phyloP scores from a whole-genome alignment of 2,329 filamentous ascomycete species.

The Bimuria novae-zelandiae region DNA sequence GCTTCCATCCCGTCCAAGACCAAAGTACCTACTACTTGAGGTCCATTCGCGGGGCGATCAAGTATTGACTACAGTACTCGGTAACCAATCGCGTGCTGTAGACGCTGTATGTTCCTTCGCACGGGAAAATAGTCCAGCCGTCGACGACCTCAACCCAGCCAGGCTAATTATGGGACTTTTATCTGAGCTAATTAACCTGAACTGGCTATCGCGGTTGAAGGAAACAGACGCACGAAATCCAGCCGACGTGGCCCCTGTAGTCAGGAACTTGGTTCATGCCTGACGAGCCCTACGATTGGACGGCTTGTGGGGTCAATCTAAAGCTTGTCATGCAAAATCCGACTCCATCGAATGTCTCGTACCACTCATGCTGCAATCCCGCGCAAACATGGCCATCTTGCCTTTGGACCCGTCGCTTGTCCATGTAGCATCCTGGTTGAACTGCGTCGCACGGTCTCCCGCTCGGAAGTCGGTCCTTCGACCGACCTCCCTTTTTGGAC shows the following conservation, averaged over 20 bases:
- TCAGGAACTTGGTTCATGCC: conserved; percentile 25
- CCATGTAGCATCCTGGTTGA: conserved; percentile 35
- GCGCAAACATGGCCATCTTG: conserved; percentile 28
- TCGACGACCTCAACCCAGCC: conserved; percentile 11
- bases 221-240: conserved; percentile 26
- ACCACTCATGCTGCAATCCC: conserved; percentile 36
- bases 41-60: conserved; percentile 40
- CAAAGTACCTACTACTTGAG: conserved; percentile 34
- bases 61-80: conserved; percentile 41
- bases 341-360: conserved; percentile 31
- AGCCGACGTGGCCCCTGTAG: conserved; percentile 28
- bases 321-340: conserved; percentile 46
- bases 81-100: conserved; percentile 39
- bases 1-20: conserved; percentile 8
- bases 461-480: conserved; percentile 25
- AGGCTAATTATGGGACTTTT: conserved; percentile 42
- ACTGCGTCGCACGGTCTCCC: conserved; percentile 35
- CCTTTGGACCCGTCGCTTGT: conserved; percentile 34
- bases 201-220: conserved; percentile 25
- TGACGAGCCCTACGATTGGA: conserved; percentile 35
- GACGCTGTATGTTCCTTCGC: conserved; percentile 18
- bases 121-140: conserved; percentile 26
- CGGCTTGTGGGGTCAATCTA: conserved; percentile 24
- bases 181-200: conserved; percentile 38
- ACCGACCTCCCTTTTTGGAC: conserved; percentile 41